These are phyloP conservation scores for Cucurbita moschata DNA, from an alignment of 306 rosid genomes.

Conservation along the genomic window DNA sequence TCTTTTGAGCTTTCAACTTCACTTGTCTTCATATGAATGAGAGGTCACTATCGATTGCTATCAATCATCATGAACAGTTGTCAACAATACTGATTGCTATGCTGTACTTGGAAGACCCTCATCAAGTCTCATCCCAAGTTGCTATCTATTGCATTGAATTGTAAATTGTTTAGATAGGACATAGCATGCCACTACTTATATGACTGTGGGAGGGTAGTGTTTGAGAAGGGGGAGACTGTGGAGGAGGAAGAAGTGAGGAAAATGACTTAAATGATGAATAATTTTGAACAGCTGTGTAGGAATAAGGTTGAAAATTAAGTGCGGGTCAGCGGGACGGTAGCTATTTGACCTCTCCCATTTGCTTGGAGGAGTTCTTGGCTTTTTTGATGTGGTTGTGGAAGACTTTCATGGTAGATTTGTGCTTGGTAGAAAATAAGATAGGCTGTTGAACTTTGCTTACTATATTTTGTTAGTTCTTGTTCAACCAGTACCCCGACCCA, in stretches of 20 bases:
- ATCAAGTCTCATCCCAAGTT: background rate
- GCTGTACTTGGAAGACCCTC: background rate
- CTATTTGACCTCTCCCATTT: background rate
- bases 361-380: background rate
- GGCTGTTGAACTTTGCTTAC: background rate
- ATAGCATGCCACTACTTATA: background rate
- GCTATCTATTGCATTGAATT: background rate
- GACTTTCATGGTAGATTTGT: background rate
- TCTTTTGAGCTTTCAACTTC: background rate
- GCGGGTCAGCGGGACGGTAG: background rate
- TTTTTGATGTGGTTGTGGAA: background rate
- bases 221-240: background rate
- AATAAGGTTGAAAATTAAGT: background rate
- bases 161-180: background rate
- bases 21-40: background rate
- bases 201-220: slow-evolving; percentile 6
- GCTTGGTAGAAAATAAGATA: background rate
- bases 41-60: background rate
- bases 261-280: background rate
- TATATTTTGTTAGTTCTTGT: background rate
- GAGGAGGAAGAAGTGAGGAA: background rate
- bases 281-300: background rate
- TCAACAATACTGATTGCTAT: background rate
- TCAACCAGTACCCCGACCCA: background rate
- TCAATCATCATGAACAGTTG: slow-evolving; percentile 1